Conservation (phyloP, 2,329 filamentous ascomycete genomes). For the Colletotrichum tanaceti region DNA sequence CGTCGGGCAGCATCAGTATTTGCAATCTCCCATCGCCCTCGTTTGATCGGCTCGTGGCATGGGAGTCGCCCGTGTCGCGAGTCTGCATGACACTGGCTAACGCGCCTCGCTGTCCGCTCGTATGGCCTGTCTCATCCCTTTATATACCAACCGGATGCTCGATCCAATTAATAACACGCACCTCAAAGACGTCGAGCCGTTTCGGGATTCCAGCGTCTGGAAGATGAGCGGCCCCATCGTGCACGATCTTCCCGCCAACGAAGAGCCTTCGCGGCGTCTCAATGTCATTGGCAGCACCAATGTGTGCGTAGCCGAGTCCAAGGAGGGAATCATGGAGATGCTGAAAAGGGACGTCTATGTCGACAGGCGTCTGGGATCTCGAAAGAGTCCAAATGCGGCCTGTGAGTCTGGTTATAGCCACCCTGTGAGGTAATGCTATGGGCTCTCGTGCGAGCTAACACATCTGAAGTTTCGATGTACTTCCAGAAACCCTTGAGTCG, state of each 20-base stretch:
- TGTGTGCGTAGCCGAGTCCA: conserved; percentile 72
- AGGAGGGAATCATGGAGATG: conserved; percentile 75
- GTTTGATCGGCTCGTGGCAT: background rate
- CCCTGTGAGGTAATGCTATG: conserved; percentile 48
- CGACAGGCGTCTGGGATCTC: conserved; percentile 83
- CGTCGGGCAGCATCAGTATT: background rate
- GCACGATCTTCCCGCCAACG: conserved; percentile 72
- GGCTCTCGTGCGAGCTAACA: conserved; percentile 20
- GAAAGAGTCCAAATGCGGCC: conserved; percentile 55
- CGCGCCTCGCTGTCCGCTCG: conserved; percentile 69
- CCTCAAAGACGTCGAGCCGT: conserved; percentile 65
- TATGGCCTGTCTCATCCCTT: conserved; percentile 53
- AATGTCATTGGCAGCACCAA: conserved; percentile 82
- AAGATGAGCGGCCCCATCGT: conserved; percentile 78
- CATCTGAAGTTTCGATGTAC: conserved; percentile 53
- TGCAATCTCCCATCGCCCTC: background rate
- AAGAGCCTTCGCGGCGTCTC: conserved; percentile 63
- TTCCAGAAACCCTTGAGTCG: conserved; percentile 50
- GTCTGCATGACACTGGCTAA: background rate
- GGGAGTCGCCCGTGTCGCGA: background rate
- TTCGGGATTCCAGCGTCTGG: conserved; percentile 65
- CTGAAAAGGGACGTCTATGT: conserved; percentile 81
- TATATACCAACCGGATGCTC: conserved; percentile 21
- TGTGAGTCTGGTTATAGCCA: conserved; percentile 41
- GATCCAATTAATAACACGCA: conserved; percentile 54